Evolutionary conservation across 2,329 filamentous ascomycete species (phyloP), one percentile per base, ranked within the genome.

Genomic region (Ophiocordyceps camponoti-saundersi): DNA sequence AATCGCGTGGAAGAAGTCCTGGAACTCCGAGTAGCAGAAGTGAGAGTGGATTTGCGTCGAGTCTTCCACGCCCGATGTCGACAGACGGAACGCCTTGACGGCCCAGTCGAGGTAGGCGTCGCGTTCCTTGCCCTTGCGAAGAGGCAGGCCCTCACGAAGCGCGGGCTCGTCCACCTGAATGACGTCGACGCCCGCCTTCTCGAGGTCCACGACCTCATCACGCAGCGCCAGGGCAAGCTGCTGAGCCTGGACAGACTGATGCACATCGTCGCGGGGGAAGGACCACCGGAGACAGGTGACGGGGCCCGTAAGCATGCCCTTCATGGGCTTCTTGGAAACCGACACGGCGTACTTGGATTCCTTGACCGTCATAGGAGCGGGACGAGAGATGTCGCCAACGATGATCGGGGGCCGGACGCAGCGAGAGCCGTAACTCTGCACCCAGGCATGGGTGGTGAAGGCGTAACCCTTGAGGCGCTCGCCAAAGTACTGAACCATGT

Each of bases 1-100:
- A 59, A 98, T 98, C 71, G 92, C 92, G 72, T 96, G 87, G 88
- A 98, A 98, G 80, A 98, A 98, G 77, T 98, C 92, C 75, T 98
- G 92, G 86, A 98, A 98, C 79, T 98, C 92, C 46, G 92, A 96
- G 82, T 98, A 98, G 71, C 92, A 98, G 85, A 98, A 98, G 78
- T 98, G 92, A 53, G 89, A 95, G 83, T 98, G 92, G 68, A 98
- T 95, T 79, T 98, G 92, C 57, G 92, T 98, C 49, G 83, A 85
- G 69, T 98, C 87, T 71, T 88, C 72, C 51, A 98, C 90, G 66
- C 88, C 92, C 51, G 88, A 81, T 59, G 89, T 93, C 55, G 90
- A 82, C 56, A 98, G 86, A 67, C 86, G 88, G 88, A 98, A 98
- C 59, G 89, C 88, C 73, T 95, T 82, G 61, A 98, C 92, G 51